Evolutionary conservation across 495 filamentous ascomycete species (phyloP), one percentile per base, ranked within the genome.

Genomic region (Neurospora discreta): DNA sequence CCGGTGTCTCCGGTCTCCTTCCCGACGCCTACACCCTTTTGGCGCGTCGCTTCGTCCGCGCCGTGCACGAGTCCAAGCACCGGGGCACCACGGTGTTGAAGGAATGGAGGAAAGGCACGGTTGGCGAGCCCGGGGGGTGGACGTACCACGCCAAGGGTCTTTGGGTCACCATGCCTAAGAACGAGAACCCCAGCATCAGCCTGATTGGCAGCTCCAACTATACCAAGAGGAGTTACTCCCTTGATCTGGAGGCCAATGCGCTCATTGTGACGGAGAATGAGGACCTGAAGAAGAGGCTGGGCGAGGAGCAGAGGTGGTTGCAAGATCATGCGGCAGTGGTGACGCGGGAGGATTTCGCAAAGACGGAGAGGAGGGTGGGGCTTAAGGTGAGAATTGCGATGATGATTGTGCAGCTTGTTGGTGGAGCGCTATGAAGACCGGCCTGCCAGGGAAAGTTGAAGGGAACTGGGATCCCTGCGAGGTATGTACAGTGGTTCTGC

Each of bases 141-240:
- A 97, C 94, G 0, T 99, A 99, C 78, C 95, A 99, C 77, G 95
- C 95, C 68, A 99, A 99, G 81, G 95, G 95, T 0, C 84, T 99
- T 3, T 99, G 95, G 95, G 86, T 97, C 30, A 93, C 92, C 0
- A 80, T 98, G 15, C 89, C 90, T 0, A 78, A 81, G 11, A 79
- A 83, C 68, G 76, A 83, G 26, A 80, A 84, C 18, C 93, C 95
- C 3, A 91, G 90, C 69, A 86, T 97, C 33, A 94, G 89, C 33
- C 83, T 98, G 3, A 88, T 99, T 6, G 95, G 95, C 0, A 94
- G 91, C 75, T 95, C 91, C 52, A 99, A 99, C 78, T 99, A 98
- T 81, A 99, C 95, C 1, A 94, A 95, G 78, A 85, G 95, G 40
- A 95, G 92, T 77, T 97, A 98, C 77, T 89, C 89, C 60, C 86